A percentile compares a stretch with the other conserved stretches of the same genome.
Evolutionary conservation across 139 green algal genomes (phyloP).

Genomic region (Chlorella sp.): DNA sequence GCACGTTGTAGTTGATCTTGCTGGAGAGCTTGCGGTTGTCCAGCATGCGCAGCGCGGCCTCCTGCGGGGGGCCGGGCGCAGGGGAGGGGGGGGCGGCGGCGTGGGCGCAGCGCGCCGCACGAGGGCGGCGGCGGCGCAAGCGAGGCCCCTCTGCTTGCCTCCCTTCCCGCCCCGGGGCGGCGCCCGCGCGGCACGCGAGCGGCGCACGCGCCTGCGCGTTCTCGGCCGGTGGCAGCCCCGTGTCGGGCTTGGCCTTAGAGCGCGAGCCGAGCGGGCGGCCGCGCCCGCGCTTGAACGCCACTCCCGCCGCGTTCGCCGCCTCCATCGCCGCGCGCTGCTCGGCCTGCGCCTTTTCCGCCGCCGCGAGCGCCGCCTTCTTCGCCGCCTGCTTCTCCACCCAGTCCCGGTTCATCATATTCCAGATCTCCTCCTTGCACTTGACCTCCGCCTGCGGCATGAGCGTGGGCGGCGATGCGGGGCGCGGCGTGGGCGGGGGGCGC

Average conservation of each 20-base stretch:
- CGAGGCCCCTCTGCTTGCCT: not conserved
- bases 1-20: slow-evolving; percentile 87
- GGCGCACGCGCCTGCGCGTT: slow-evolving; percentile 36
- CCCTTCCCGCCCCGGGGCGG: too few species aligned
- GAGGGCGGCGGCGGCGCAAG: not conserved
- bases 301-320: slow-evolving; percentile 40
- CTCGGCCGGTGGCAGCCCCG: slow-evolving; percentile 36
- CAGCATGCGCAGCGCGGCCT: slow-evolving; percentile 64
- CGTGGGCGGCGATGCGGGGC: not conserved
- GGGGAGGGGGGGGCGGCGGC: not conserved
- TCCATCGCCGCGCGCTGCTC: slow-evolving; percentile 32
- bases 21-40: slow-evolving; percentile 69
- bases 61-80: not conserved
- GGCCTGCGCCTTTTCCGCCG: slow-evolving; percentile 24
- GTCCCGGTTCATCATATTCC: slow-evolving; percentile 56
- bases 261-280: slow-evolving; percentile 50
- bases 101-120: too few species aligned
- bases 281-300: slow-evolving; percentile 44
- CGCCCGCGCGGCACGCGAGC: too few species aligned
- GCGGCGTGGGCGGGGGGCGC: too few species aligned
- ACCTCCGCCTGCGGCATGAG: slow-evolving; percentile 21
- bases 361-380: slow-evolving; percentile 36
- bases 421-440: slow-evolving; percentile 49
- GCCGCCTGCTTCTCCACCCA: slow-evolving; percentile 49
- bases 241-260: slow-evolving; percentile 24